These are phyloP conservation scores for Phoma sp. DNA, from an alignment of 2,329 filamentous ascomycete genomes.

Conservation along the genomic window DNA sequence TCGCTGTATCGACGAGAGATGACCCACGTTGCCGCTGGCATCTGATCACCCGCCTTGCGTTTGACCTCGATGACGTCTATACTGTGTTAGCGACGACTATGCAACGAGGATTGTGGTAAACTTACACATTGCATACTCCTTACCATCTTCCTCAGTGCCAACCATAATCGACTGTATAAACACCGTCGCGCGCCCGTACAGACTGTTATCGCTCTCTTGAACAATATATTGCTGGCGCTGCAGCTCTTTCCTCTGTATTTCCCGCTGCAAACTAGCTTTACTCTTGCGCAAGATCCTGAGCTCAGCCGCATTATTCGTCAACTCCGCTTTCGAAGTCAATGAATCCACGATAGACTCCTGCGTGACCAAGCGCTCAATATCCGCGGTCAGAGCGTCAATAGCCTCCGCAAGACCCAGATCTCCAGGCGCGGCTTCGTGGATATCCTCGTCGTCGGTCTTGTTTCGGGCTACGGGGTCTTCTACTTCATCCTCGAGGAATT, in stretches of 20 bases:
- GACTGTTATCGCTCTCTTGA: conserved; percentile 96
- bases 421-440: conserved; percentile 92
- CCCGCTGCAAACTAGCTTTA: conserved; percentile 88
- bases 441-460: conserved; percentile 76
- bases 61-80: conserved; percentile 86
- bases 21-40: conserved; percentile 94
- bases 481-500: conserved; percentile 83
- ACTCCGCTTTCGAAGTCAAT: conserved; percentile 88
- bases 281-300: conserved; percentile 91
- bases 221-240: conserved; percentile 97
- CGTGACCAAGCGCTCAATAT: conserved; percentile 86
- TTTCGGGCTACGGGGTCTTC: conserved; percentile 71
- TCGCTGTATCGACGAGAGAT: conserved; percentile 95
- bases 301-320: conserved; percentile 96
- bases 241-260: conserved; percentile 92
- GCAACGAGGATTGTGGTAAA: not conserved
- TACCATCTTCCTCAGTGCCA: conserved; percentile 87
- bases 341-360: conserved; percentile 94
- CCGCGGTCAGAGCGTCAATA: conserved; percentile 83
- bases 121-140: conserved; percentile 86
- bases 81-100: conserved; percentile 1
- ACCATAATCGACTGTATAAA: conserved; percentile 93
- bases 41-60: conserved; percentile 88
- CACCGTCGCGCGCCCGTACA: conserved; percentile 90
- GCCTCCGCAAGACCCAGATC: conserved; percentile 94